phyloP scores from a whole-genome alignment of 2,329 filamentous ascomycete genomes.

The Diplodia scrobiculata region DNA sequence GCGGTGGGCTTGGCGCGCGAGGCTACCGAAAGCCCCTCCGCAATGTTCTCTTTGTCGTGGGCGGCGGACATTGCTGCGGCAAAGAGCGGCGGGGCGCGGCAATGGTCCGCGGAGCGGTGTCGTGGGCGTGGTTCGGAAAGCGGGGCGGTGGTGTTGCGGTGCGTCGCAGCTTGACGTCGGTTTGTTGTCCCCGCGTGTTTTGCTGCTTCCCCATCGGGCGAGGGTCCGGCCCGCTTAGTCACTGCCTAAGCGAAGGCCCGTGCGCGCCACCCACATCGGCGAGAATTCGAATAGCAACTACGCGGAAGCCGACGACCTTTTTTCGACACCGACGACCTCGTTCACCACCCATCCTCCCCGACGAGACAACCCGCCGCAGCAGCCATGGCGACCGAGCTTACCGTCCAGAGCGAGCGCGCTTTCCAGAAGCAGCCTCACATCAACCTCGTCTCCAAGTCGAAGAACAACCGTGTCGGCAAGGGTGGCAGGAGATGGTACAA shows the following conservation, averaged over 20 bases:
- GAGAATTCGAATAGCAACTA: slow-evolving; percentile 6
- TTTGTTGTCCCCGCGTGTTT: slow-evolving; percentile 29
- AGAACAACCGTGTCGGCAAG: slow-evolving; percentile 80
- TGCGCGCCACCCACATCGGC: slow-evolving; percentile 25
- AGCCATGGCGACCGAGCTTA: slow-evolving; percentile 51
- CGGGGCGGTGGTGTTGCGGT: slow-evolving; percentile 5
- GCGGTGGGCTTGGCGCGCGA: slow-evolving; percentile 36
- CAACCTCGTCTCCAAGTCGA: slow-evolving; percentile 97
- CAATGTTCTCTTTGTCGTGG: slow-evolving; percentile 71
- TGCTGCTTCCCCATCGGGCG: slow-evolving; percentile 28
- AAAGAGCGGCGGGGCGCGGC: not conserved
- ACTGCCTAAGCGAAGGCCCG: slow-evolving; percentile 26
- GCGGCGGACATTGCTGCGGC: slow-evolving; percentile 21
- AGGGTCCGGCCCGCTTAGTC: slow-evolving; percentile 14
- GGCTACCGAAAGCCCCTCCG: slow-evolving; percentile 43
- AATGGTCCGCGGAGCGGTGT: not conserved
- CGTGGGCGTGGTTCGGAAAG: not conserved
- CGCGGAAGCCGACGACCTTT: slow-evolving; percentile 21
- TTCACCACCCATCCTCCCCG: slow-evolving; percentile 23
- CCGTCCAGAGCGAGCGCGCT: slow-evolving; percentile 98
- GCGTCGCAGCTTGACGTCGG: slow-evolving; percentile 7
- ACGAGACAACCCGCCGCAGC: slow-evolving; percentile 36
- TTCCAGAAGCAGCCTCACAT: slow-evolving; percentile 99
- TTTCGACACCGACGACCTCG: slow-evolving; percentile 29
- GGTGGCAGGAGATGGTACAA: slow-evolving; percentile 97